These are phyloP conservation scores for Globisporangium viniferum DNA, from an alignment of 352 stramenopile genomes.

Conservation along the genomic window DNA sequence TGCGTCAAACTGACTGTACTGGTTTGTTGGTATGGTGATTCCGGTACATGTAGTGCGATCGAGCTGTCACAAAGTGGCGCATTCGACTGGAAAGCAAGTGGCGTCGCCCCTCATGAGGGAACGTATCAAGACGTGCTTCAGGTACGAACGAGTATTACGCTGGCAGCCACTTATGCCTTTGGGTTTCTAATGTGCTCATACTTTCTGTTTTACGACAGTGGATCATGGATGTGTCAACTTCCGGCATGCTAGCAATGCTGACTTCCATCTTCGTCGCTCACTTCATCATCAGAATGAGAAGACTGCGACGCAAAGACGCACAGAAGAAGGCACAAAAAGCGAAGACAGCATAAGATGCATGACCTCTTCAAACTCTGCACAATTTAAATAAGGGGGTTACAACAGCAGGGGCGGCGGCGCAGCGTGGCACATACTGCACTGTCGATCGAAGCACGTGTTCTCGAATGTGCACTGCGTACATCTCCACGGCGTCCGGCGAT, in stretches of 20 bases:
- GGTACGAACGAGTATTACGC: constrained; percentile 11
- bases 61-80: constrained; percentile 25
- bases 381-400: constrained; percentile 19
- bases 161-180: neutral
- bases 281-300: constrained; percentile 7
- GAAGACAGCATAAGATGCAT: neutral
- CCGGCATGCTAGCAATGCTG: constrained; percentile 12
- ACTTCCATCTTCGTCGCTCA: constrained; percentile 11
- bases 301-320: neutral
- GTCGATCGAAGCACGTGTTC: constrained; percentile 70
- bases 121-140: constrained; percentile 24
- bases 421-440: constrained; percentile 67
- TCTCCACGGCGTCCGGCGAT: constrained; percentile 36
- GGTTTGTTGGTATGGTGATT: constrained; percentile 17
- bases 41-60: constrained; percentile 1
- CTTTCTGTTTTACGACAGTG: constrained; percentile 11
- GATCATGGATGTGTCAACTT: constrained; percentile 21
- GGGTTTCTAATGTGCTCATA: neutral
- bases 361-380: constrained; percentile 12
- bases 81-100: constrained; percentile 35
- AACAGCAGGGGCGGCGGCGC: constrained; percentile 13
- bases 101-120: constrained; percentile 25
- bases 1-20: neutral
- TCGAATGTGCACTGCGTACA: constrained; percentile 65
- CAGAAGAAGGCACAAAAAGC: neutral